A percentile compares a stretch with the other conserved stretches of the same genome.
Conservation (phyloP, 257 asterid species). For the Cordia subcordata region DNA sequence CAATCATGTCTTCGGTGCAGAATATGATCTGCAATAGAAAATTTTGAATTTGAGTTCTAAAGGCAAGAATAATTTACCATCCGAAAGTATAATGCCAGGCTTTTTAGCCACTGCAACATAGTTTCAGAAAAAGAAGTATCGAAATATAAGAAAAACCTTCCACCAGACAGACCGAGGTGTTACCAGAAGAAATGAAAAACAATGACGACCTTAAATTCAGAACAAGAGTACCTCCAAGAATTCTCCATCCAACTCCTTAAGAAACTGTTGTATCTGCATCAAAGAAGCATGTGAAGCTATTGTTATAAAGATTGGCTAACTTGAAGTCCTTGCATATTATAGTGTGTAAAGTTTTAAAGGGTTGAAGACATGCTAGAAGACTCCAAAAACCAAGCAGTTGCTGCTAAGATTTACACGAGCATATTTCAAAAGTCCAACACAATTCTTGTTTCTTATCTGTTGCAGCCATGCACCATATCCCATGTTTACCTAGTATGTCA, state of each 20-base stretch:
- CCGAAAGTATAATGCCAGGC: too few relatives aligned
- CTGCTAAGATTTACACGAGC: too few relatives aligned
- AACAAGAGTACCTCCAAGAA: constrained; percentile 54
- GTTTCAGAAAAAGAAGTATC: too few relatives aligned
- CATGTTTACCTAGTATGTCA: too few relatives aligned
- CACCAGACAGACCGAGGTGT: too few relatives aligned
- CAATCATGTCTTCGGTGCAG: constrained; percentile 86
- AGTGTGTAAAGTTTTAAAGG: background rate
- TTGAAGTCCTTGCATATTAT: background rate
- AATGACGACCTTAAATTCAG: background rate
- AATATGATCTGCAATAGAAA: constrained; percentile 54
- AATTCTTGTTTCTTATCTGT: too few relatives aligned
- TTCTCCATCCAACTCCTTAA: constrained; percentile 87
- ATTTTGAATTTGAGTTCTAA: background rate
- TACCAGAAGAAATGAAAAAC: background rate
- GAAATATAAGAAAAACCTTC: too few relatives aligned
- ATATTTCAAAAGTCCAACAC: too few relatives aligned
- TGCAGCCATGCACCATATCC: too few relatives aligned
- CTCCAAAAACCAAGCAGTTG: too few relatives aligned
- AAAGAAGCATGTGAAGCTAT: constrained; percentile 10
- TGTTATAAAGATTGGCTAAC: background rate
- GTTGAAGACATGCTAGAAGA: background rate
- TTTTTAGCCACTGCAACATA: too few relatives aligned
- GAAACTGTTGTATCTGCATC: constrained; percentile 64
- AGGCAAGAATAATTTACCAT: background rate